These are phyloP conservation scores for Fusarium chlamydosporum DNA, from an alignment of 2,329 filamentous ascomycete species.

Conservation along the genomic window DNA sequence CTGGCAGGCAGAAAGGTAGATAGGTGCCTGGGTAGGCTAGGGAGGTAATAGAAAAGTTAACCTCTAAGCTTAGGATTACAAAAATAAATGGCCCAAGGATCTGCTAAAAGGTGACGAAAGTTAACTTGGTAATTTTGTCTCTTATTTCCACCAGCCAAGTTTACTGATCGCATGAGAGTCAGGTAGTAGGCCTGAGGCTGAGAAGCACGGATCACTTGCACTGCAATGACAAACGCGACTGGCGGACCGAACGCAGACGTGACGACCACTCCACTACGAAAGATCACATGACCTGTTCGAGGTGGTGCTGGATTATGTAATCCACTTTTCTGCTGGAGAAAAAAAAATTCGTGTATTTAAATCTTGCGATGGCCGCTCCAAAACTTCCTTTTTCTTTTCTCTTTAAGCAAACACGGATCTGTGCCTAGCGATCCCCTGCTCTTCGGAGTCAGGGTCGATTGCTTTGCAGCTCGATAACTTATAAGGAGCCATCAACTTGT, in stretches of 20 bases:
- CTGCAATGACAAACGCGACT: conserved; percentile 13
- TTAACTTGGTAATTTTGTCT: background rate
- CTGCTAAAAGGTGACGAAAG: background rate
- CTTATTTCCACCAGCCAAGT: background rate
- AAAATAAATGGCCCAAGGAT: background rate
- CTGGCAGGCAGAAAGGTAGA: conserved; percentile 9
- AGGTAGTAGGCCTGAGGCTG: background rate
- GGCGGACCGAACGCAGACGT: background rate
- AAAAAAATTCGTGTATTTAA: conserved; percentile 35
- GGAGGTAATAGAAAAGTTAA: too few species aligned
- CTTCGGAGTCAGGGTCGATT: conserved; percentile 75
- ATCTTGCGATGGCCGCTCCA: conserved; percentile 49
- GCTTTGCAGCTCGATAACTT: conserved; percentile 85
- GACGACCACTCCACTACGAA: background rate
- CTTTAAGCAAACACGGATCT: conserved; percentile 75
- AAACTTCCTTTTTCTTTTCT: conserved; percentile 50
- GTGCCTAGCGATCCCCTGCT: conserved; percentile 85
- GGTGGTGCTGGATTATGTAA: conserved; percentile 32
- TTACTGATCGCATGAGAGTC: background rate
- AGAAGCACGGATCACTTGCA: conserved; percentile 41
- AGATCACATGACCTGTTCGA: background rate
- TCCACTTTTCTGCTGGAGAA: background rate
- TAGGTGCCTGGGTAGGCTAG: too few species aligned
- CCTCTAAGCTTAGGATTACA: background rate
- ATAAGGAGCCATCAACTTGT: conserved; percentile 80